Conservation (phyloP, 805 yeast species). For the Blastobotrys muscicola region DNA sequence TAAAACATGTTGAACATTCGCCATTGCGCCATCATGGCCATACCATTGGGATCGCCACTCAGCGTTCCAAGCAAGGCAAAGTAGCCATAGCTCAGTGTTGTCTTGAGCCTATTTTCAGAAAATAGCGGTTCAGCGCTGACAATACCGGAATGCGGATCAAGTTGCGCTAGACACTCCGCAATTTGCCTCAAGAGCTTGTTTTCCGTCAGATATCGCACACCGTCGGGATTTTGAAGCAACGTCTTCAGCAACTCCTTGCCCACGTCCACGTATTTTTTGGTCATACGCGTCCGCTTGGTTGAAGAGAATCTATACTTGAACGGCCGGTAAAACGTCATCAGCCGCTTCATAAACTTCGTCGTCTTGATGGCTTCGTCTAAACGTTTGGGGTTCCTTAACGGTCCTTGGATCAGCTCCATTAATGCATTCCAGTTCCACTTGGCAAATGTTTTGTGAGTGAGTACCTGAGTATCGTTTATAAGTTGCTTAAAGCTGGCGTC, state of each 20-base stretch:
- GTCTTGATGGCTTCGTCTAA: conserved; percentile 69
- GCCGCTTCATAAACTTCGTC: conserved; percentile 77
- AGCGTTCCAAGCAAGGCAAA: conserved; percentile 69
- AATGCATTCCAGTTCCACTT: conserved; percentile 86
- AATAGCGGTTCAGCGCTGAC: conserved; percentile 66
- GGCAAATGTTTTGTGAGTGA: conserved; percentile 66
- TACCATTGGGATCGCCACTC: conserved; percentile 50
- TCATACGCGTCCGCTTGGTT: conserved; percentile 39
- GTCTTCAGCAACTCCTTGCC: conserved; percentile 70
- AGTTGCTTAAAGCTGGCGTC: conserved; percentile 59
- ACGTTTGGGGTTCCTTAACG: conserved; percentile 59
- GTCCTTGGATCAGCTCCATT: conserved; percentile 69
- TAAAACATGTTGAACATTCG: conserved; percentile 73
- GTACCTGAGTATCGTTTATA: conserved; percentile 58
- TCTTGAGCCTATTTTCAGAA: conserved; percentile 46
- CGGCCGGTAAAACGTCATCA: conserved; percentile 84
- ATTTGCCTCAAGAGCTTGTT: conserved; percentile 80
- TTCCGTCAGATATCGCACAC: conserved; percentile 53
- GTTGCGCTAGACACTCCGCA: conserved; percentile 79
- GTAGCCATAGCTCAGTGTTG: conserved; percentile 67
- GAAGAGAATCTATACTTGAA: conserved; percentile 72
- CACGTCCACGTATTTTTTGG: conserved; percentile 51
- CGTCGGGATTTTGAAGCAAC: conserved; percentile 52
- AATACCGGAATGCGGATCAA: conserved; percentile 72
- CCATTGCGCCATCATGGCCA: conserved; percentile 67